Conservation (phyloP, 2,329 filamentous ascomycete species). For the Diplocarpon mali region DNA sequence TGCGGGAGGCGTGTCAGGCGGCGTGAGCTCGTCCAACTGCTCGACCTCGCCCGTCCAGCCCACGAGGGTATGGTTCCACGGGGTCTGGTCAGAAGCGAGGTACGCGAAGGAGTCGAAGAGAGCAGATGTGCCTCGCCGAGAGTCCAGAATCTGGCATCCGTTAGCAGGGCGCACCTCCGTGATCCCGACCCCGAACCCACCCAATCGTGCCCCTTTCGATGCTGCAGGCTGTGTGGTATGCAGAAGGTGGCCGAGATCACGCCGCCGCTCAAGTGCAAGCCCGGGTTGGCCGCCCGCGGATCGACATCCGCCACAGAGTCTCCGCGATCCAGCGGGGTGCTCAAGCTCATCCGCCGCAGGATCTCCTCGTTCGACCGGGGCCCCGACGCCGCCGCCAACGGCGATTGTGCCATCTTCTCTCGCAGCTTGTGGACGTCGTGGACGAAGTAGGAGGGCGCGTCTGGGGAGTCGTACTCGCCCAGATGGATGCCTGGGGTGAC, state of each 20-base stretch:
- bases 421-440: conserved; percentile 12
- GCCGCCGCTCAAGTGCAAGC: conserved; percentile 49
- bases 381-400: conserved; percentile 25
- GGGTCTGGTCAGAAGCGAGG: conserved; percentile 69
- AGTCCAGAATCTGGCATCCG: conserved; percentile 52
- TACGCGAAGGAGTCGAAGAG: conserved; percentile 86
- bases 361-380: conserved; percentile 32
- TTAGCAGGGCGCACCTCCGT: neutral
- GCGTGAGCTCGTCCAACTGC: conserved; percentile 35
- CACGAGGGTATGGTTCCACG: conserved; percentile 87
- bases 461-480: conserved; percentile 14
- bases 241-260: conserved; percentile 57
- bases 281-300: conserved; percentile 42
- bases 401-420: conserved; percentile 20
- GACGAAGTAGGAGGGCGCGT: conserved; percentile 19
- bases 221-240: conserved; percentile 48
- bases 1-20: conserved; percentile 38
- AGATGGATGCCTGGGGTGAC: conserved; percentile 24
- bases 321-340: conserved; percentile 6
- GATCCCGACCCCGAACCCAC: conserved; percentile 28
- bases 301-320: conserved; percentile 43
- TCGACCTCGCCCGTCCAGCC: conserved; percentile 91
- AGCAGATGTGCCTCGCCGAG: conserved; percentile 78
- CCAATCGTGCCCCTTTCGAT: conserved; percentile 49
- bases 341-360: conserved; percentile 34